Evolutionary conservation across 495 filamentous ascomycete species (phyloP).

Genomic region (Lasiosphaeria hispida): DNA sequence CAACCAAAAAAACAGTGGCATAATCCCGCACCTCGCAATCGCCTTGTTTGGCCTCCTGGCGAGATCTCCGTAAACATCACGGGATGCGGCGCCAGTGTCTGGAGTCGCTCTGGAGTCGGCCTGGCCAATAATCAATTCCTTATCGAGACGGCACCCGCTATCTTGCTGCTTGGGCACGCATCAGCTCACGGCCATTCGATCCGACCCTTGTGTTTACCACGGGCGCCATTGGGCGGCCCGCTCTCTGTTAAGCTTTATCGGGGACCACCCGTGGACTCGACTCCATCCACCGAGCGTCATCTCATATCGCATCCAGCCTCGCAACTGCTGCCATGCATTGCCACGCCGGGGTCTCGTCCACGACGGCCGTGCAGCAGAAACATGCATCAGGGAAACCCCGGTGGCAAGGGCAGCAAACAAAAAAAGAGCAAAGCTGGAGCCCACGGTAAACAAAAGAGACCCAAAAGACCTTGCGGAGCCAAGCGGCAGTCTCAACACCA

Average conservation of each 20-base stretch:
- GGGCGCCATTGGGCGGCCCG: too few species aligned
- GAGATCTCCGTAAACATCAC: too few species aligned
- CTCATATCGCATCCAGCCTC: slow-evolving; percentile 3
- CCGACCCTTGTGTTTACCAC: too few species aligned
- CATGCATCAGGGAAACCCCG: not conserved
- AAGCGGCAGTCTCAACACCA: not conserved
- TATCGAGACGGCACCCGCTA: too few species aligned
- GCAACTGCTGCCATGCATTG: not conserved
- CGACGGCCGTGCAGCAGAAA: not conserved
- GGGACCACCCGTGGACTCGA: not conserved
- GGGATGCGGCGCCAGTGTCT: too few species aligned
- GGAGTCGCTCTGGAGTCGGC: too few species aligned
- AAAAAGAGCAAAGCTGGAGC: not conserved
- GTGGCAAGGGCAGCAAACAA: not conserved
- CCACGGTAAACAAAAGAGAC: not conserved
- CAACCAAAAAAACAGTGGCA: too few species aligned
- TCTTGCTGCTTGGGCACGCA: too few species aligned
- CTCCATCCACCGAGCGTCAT: not conserved
- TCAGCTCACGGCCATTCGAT: too few species aligned
- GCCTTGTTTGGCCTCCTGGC: too few species aligned
- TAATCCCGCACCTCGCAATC: too few species aligned
- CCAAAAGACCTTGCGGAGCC: not conserved
- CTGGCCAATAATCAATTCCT: too few species aligned
- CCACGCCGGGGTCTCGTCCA: not conserved
- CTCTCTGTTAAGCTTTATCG: not conserved